Evolutionary conservation across 805 yeast species (phyloP).

Genomic region (Barnettozyma wickerhamii): DNA sequence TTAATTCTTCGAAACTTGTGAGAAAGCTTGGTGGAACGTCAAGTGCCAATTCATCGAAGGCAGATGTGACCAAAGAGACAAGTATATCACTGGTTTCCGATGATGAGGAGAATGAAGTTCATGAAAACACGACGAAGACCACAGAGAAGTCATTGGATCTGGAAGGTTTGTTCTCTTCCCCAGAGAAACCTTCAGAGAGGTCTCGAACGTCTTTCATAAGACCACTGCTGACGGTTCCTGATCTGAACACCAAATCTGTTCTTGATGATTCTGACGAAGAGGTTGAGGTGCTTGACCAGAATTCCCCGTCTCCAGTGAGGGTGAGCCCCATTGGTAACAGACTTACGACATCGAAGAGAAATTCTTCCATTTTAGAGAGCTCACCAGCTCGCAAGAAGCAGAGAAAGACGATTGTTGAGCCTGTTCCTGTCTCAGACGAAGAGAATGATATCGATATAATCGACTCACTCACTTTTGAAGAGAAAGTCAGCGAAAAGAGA

Average conservation of each 20-base stretch:
- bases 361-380: background rate
- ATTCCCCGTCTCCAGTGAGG: conserved; percentile 1
- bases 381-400: background rate
- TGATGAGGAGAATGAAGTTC: conserved; percentile 6
- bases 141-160: background rate
- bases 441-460: background rate
- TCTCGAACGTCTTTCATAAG: background rate
- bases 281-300: conserved; percentile 1
- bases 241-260: background rate
- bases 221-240: conserved; percentile 1
- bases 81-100: conserved; percentile 17
- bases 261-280: conserved; percentile 12
- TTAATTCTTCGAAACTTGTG: conserved; percentile 45
- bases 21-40: conserved; percentile 21
- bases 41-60: background rate
- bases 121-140: background rate
- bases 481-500: background rate
- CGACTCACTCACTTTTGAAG: background rate
- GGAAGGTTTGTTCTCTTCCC: conserved; percentile 7
- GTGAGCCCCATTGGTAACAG: too few species aligned
- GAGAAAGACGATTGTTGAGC: too few species aligned
- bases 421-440: background rate
- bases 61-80: background rate
- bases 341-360: background rate
- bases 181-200: background rate